phyloP scores from a whole-genome alignment of 1,284 basidiomycete species.

The Cryptococcus depauperatus region DNA sequence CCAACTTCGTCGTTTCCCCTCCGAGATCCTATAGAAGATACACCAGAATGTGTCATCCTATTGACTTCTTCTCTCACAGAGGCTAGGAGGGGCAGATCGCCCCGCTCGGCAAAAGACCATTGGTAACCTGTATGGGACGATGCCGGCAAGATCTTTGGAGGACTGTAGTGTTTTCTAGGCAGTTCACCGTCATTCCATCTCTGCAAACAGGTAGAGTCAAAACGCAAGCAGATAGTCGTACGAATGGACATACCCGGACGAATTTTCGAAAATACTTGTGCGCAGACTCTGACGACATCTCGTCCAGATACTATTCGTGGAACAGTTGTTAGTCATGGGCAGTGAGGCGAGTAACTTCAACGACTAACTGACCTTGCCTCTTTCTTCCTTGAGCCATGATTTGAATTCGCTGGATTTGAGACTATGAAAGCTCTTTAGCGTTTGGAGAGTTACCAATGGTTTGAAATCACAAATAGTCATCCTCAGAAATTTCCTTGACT shows the following conservation, averaged over 20 bases:
- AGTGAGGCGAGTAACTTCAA: neutral
- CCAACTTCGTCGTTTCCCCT: neutral
- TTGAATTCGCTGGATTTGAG: constrained; percentile 33
- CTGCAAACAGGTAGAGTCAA: constrained; percentile 8
- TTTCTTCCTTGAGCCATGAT: constrained; percentile 33
- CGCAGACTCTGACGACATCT: constrained; percentile 33
- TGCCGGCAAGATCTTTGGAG: constrained; percentile 16
- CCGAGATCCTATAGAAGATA: neutral
- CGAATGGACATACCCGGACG: constrained; percentile 26
- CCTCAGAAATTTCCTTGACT: constrained; percentile 31
- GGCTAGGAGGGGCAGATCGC: constrained; percentile 22
- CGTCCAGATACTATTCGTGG: constrained; percentile 34
- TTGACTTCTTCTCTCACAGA: constrained; percentile 14
- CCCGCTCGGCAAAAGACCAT: constrained; percentile 33
- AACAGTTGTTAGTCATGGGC: neutral
- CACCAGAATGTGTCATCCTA: constrained; percentile 9
- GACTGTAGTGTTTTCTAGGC: constrained; percentile 26
- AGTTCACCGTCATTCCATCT: constrained; percentile 44
- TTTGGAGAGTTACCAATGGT: neutral
- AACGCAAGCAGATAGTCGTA: neutral
- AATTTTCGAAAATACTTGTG: constrained; percentile 44
- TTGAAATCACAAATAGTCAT: constrained; percentile 43
- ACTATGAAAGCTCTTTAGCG: constrained; percentile 3
- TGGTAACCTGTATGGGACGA: constrained; percentile 37
- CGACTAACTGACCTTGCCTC: constrained; percentile 19